These are phyloP conservation scores for Cryphonectria radicalis DNA, from an alignment of 2,329 filamentous ascomycete genomes.

Conservation along the genomic window DNA sequence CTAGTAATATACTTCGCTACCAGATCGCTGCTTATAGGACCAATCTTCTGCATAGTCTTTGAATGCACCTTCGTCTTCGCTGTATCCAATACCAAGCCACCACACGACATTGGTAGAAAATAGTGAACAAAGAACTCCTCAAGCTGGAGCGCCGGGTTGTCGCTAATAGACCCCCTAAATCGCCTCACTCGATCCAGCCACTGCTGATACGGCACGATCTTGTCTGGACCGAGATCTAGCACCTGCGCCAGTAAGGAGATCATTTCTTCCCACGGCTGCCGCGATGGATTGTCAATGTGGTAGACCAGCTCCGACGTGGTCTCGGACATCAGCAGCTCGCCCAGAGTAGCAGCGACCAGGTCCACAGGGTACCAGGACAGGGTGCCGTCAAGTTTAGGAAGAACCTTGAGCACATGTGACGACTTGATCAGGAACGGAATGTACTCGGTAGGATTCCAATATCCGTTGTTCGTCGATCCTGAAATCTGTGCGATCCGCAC, in stretches of 20 bases:
- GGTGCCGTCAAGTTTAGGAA: constrained; percentile 46
- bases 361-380: constrained; percentile 54
- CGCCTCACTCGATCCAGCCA: neutral
- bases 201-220: neutral
- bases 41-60: no score
- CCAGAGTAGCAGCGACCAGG: constrained; percentile 35
- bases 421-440: constrained; percentile 54
- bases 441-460: constrained; percentile 60
- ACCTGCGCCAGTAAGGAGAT: constrained; percentile 25
- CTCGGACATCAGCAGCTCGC: constrained; percentile 33
- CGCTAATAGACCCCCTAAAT: no score
- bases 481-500: constrained; percentile 58
- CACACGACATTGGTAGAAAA: no score
- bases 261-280: constrained; percentile 17
- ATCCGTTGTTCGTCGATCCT: constrained; percentile 52
- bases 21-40: no score
- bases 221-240: constrained; percentile 27
- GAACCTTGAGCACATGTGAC: constrained; percentile 46
- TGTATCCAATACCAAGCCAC: no score
- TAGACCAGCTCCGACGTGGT: constrained; percentile 20
- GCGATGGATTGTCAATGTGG: constrained; percentile 25
- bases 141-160: no score
- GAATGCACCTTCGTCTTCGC: no score
- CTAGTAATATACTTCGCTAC: no score
- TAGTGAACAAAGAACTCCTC: no score